Percentiles rank a stretch among this genome's conserved stretches.
Conservation (phyloP, 2,329 filamentous ascomycete genomes). For the Acrodontium crateriforme region DNA sequence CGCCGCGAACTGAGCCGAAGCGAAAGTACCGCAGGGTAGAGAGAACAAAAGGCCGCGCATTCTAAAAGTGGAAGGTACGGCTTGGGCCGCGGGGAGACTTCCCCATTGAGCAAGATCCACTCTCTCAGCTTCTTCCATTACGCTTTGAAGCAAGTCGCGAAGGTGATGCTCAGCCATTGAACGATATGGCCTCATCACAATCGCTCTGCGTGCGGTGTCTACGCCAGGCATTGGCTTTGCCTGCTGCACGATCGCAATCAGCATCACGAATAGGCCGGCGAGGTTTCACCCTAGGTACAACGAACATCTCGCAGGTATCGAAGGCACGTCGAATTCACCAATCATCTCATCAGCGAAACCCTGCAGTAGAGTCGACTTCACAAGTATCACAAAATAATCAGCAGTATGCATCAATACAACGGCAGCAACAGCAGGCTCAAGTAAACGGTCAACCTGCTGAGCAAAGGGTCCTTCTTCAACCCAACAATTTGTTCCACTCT, state of each 20-base stretch:
- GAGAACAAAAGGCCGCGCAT: no score
- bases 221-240: constrained; percentile 1
- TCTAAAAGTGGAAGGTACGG: no score
- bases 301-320: constrained; percentile 1
- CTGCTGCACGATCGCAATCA: not conserved
- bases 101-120: no score
- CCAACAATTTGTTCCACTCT: constrained; percentile 83
- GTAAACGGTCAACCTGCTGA: constrained; percentile 4
- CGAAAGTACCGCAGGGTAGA: no score
- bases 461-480: constrained; percentile 37
- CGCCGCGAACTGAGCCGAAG: no score
- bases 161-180: no score
- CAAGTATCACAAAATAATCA: not conserved
- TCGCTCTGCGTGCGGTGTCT: no score
- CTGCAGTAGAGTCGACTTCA: constrained; percentile 1
- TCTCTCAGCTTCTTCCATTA: no score
- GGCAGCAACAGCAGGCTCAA: not conserved
- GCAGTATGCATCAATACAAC: constrained; percentile 1
- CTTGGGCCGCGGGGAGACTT: no score
- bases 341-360: constrained; percentile 1
- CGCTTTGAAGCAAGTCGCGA: no score
- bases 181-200: no score
- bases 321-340: constrained; percentile 2
- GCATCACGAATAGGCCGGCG: not conserved
- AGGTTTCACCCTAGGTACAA: constrained; percentile 1